Percentiles rank a stretch among this genome's conserved stretches.
Evolutionary conservation across 2,329 filamentous ascomycete genomes (phyloP).

Genomic region (Ciborinia camelliae): DNA sequence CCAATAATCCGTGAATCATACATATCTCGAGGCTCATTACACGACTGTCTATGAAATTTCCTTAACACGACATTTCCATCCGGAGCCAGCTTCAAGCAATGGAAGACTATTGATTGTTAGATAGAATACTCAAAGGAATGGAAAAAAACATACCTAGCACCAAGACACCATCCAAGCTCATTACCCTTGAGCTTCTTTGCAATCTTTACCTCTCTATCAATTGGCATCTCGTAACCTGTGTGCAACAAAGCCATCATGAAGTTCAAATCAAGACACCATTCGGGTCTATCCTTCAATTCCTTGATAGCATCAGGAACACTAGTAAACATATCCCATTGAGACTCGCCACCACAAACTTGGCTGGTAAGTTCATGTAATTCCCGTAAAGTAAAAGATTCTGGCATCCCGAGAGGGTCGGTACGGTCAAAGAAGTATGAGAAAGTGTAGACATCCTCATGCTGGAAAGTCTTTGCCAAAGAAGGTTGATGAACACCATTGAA

Average conservation of each 20-base stretch:
- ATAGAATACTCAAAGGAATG: neutral
- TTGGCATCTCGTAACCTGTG: constrained; percentile 96
- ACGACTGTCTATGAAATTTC: constrained; percentile 58
- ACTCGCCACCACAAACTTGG: constrained; percentile 77
- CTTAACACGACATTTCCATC: constrained; percentile 85
- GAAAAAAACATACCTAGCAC: constrained; percentile 69
- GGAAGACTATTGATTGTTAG: constrained; percentile 64
- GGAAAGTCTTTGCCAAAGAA: constrained; percentile 85
- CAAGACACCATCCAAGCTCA: constrained; percentile 96
- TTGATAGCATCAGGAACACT: constrained; percentile 72
- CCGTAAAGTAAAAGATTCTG: constrained; percentile 89
- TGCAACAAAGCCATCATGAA: constrained; percentile 93
- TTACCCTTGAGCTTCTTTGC: constrained; percentile 98
- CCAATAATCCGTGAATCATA: constrained; percentile 18
- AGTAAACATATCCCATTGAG: constrained; percentile 76
- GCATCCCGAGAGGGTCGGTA: constrained; percentile 90
- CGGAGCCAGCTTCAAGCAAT: constrained; percentile 73
- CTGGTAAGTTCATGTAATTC: constrained; percentile 84
- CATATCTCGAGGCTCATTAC: constrained; percentile 15
- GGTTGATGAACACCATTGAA: constrained; percentile 98
- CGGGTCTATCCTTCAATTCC: constrained; percentile 77
- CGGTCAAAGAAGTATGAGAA: constrained; percentile 99
- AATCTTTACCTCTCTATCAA: constrained; percentile 93
- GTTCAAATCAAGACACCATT: constrained; percentile 92
- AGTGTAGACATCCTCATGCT: constrained; percentile 87